Evolutionary conservation across 257 asterid species (phyloP).

Genomic region (Gynochthodes officinalis): DNA sequence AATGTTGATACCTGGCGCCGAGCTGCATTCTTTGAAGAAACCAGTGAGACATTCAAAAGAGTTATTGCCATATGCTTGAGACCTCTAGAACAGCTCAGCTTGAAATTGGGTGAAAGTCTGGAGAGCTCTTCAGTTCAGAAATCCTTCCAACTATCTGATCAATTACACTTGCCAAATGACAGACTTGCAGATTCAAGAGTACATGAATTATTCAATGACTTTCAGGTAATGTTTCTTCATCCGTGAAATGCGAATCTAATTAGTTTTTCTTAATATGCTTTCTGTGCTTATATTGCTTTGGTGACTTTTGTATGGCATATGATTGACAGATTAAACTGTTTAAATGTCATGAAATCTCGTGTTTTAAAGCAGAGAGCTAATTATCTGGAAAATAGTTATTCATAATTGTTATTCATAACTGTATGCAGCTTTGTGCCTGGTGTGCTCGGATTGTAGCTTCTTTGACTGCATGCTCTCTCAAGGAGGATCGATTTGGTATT

Average conservation of each 20-base stretch:
- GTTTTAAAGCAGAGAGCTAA: background rate
- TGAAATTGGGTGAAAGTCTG: constrained; percentile 55
- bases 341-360: background rate
- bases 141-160: constrained; percentile 65
- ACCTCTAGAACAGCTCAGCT: constrained; percentile 70
- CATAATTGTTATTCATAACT: constrained; percentile 25
- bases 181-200: constrained; percentile 55
- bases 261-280: background rate
- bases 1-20: constrained; percentile 97
- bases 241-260: background rate
- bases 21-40: constrained; percentile 96
- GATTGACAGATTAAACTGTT: background rate
- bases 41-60: constrained; percentile 82
- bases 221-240: constrained; percentile 54
- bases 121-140: constrained; percentile 59
- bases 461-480: constrained; percentile 73
- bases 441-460: constrained; percentile 73
- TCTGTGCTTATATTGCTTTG: background rate
- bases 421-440: constrained; percentile 76
- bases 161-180: constrained; percentile 60
- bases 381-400: background rate
- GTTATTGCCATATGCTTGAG: constrained; percentile 62
- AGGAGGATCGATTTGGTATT: constrained; percentile 86
- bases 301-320: background rate
- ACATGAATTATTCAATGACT: constrained; percentile 56